Conservation (phyloP, 2,329 filamentous ascomycete species). For the Fusarium staphyleae region DNA sequence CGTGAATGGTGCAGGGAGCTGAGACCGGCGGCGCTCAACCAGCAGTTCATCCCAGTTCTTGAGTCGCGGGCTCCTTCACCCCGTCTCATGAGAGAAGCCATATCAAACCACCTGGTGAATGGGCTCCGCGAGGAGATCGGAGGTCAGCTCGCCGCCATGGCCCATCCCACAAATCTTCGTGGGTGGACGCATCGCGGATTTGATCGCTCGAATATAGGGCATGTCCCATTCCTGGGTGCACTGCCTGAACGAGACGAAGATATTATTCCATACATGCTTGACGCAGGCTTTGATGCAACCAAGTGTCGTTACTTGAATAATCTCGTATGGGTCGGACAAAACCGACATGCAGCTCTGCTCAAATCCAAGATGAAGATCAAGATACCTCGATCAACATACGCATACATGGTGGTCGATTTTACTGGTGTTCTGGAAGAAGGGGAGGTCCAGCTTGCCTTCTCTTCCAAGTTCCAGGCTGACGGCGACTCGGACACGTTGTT, state of each 20-base stretch:
- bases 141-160: constrained; percentile 58
- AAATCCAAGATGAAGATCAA: constrained; percentile 65
- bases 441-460: constrained; percentile 74
- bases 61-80: constrained; percentile 62
- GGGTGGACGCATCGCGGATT: constrained; percentile 59
- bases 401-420: constrained; percentile 75
- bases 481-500: constrained; percentile 62
- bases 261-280: constrained; percentile 61
- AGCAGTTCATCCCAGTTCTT: constrained; percentile 73
- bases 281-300: constrained; percentile 65
- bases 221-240: constrained; percentile 55
- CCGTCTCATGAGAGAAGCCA: constrained; percentile 52
- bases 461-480: constrained; percentile 65
- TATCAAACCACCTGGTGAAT: constrained; percentile 58
- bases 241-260: constrained; percentile 60
- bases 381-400: constrained; percentile 66
- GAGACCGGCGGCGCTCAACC: constrained; percentile 64
- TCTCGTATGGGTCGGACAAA: constrained; percentile 55
- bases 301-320: constrained; percentile 58
- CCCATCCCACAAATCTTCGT: constrained; percentile 57
- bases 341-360: constrained; percentile 60
- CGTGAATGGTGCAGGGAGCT: constrained; percentile 48
- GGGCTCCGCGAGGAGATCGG: constrained; percentile 61
- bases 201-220: constrained; percentile 50
- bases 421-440: constrained; percentile 64